These are phyloP conservation scores for Macrolepiota fuliginosa DNA, from an alignment of 768 basidiomycete species.

Conservation along the genomic window DNA sequence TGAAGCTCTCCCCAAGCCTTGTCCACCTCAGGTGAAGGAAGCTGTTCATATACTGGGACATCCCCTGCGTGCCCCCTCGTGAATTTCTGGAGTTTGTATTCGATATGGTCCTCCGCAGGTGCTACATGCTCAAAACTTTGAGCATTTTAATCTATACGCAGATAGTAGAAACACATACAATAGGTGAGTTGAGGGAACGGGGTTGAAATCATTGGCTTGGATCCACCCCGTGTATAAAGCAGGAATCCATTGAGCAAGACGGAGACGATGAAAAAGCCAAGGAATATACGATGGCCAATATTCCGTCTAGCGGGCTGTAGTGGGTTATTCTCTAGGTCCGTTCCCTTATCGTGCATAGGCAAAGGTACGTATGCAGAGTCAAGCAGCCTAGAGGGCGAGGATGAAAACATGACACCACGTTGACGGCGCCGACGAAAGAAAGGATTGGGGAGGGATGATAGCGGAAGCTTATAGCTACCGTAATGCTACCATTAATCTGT, in stretches of 20 bases:
- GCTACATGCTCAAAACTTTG: constrained; percentile 9
- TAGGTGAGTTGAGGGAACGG: background rate
- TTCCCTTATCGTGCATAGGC: background rate
- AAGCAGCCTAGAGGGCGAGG: background rate
- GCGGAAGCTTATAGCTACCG: background rate
- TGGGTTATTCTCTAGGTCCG: background rate
- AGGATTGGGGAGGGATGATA: background rate
- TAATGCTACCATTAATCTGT: background rate
- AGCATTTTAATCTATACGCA: too few relatives aligned
- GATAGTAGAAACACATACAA: background rate
- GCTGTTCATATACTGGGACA: constrained; percentile 14
- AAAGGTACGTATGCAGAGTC: background rate
- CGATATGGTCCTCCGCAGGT: constrained; percentile 16
- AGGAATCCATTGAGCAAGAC: background rate
- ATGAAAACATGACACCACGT: background rate
- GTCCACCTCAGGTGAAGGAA: constrained; percentile 20
- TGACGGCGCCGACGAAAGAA: background rate
- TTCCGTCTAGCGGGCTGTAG: background rate
- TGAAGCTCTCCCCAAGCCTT: constrained; percentile 19
- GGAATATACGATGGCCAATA: background rate
- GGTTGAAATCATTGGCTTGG: background rate
- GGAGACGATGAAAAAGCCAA: background rate
- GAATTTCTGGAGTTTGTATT: constrained; percentile 17
- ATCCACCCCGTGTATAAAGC: background rate
- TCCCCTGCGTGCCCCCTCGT: constrained; percentile 10